Evolutionary conservation across 768 basidiomycete genomes (phyloP).

Genomic region (Trametes cingulata): DNA sequence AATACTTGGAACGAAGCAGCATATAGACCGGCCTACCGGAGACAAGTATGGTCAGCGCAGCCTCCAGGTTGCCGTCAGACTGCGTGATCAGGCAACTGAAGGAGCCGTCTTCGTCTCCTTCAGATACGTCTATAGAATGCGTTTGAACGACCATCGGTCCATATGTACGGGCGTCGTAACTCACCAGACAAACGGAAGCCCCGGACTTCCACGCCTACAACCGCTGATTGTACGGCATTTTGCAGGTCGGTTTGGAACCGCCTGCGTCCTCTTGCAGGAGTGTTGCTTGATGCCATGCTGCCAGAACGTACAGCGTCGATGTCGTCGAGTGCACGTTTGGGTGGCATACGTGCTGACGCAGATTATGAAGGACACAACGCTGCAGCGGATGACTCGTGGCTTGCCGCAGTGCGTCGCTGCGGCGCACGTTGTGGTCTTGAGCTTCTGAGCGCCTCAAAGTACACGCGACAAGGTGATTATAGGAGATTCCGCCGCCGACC

Average conservation of each 20-base stretch:
- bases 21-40: conserved; percentile 41
- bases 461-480: too few species aligned
- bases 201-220: conserved; percentile 8
- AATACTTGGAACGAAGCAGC: neutral
- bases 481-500: too few species aligned
- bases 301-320: neutral
- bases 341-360: neutral
- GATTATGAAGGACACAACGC: neutral
- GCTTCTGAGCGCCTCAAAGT: neutral
- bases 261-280: conserved; percentile 14
- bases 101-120: conserved; percentile 67
- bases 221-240: conserved; percentile 1
- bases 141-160: neutral
- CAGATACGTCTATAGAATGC: conserved; percentile 41
- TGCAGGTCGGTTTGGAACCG: conserved; percentile 11
- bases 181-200: conserved; percentile 6
- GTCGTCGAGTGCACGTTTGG: conserved; percentile 4
- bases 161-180: neutral
- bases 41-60: conserved; percentile 46
- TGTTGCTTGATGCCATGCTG: neutral
- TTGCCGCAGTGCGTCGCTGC: conserved; percentile 1
- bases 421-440: neutral
- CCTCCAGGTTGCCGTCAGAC: conserved; percentile 35
- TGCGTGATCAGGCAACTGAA: conserved; percentile 50
- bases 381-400: neutral